A percentile compares a stretch with the other conserved stretches of the same genome.
phyloP scores from a whole-genome alignment of 2,329 filamentous ascomycete genomes.

The Microascus cirrosus region DNA sequence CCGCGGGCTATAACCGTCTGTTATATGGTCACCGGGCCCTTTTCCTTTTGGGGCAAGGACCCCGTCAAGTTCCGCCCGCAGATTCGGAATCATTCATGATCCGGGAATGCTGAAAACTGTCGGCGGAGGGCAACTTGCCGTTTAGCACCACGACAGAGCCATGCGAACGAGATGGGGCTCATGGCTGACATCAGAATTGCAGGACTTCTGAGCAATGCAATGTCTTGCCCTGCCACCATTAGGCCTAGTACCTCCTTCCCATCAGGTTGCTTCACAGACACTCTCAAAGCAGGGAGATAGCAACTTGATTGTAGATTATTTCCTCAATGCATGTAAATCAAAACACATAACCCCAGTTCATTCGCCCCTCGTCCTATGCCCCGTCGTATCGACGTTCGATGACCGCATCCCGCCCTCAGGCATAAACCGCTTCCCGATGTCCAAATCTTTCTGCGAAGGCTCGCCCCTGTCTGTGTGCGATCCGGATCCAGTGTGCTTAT shows the following conservation, averaged over 20 bases:
- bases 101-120: not conserved
- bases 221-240: not conserved
- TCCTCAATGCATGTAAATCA: not conserved
- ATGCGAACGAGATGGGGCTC: not conserved
- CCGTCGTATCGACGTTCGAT: not conserved
- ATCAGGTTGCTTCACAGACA: no score
- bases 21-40: not conserved
- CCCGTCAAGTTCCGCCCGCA: not conserved
- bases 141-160: not conserved
- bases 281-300: no score
- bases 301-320: no score
- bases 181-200: not conserved
- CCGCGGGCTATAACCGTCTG: not conserved
- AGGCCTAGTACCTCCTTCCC: not conserved
- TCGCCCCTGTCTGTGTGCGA: not conserved
- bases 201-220: not conserved
- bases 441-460: not conserved
- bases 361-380: not conserved
- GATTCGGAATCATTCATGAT: not conserved
- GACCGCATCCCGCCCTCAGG: not conserved
- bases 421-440: not conserved
- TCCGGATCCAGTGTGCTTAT: not conserved
- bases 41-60: not conserved
- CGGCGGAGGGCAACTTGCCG: not conserved
- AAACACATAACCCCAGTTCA: not conserved